Base-by-base conservation (phyloP, 371 early-diverging fungal species). In the Umbelopsis sp. region DNA sequence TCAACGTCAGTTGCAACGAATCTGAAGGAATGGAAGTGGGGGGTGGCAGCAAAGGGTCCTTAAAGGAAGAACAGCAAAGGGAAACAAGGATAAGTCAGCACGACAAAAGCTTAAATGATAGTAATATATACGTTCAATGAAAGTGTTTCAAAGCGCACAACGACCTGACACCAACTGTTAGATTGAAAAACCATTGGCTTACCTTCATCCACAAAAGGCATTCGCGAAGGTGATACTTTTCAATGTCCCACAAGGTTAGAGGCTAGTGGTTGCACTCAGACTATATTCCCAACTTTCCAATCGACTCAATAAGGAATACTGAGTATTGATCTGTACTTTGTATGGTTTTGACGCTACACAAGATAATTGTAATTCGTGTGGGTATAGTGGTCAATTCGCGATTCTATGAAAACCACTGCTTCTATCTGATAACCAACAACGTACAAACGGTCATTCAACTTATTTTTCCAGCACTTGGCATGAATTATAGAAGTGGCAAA, bases 1-100 rank as follows among this genome's bases (percentile, higher is more conserved):
- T 57, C 57, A 57, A 57, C 57, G 57, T 57, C 57, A 6, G 57
- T 57, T 57, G 57, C 6, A 57, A 57, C 57, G 57, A 53, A 57
- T 57, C 57, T 57, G 16, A 57, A 57, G 37, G 57, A 57, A n/a
- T 35, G 57, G 57, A 57, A 57, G 57, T 57, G 57, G 57, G 22
- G 35, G 52, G 52, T 24, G 52, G 52, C 20, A 57, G n/a, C 8
- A 32, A 14, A 35, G 29, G 7, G 29, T 35, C 35, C 57, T 18
- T 25, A 35, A 29, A 57, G 29, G 32, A 14, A 4, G 14, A 25
- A 57, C 29, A 32, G 57, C 5, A 57, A 35, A 32, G 16, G 35
- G 35, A 57, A 57, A 32, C 29, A 4, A 57, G 14, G 20, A 35
- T 32, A 57, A 57, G 29, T 35, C 14, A 4, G 35, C 16, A 2